Conservation (phyloP, 148 eudicot genomes). For the Drosera capensis region DNA sequence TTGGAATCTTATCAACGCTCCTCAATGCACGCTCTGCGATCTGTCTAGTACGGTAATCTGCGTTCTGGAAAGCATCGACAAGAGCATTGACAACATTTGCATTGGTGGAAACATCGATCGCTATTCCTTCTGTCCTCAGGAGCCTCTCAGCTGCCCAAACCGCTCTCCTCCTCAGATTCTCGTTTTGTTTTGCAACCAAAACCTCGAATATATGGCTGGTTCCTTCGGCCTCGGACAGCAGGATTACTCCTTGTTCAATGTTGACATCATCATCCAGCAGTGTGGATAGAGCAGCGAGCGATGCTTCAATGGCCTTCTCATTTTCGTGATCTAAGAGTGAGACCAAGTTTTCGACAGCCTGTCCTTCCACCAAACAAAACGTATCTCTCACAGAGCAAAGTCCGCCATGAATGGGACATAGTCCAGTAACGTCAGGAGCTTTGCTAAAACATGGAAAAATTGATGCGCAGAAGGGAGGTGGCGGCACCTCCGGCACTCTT, state of each 20-base stretch:
- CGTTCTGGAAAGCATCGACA: constrained; percentile 82
- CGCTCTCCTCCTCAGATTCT: constrained; percentile 44
- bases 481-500: constrained; percentile 30
- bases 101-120: constrained; percentile 40
- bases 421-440: constrained; percentile 35
- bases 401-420: constrained; percentile 68
- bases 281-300: constrained; percentile 71
- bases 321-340: constrained; percentile 68
- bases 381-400: constrained; percentile 47
- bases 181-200: constrained; percentile 68
- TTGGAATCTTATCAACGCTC: constrained; percentile 80
- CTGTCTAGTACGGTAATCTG: constrained; percentile 68
- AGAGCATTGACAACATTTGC: constrained; percentile 66
- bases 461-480: constrained; percentile 33
- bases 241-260: constrained; percentile 48
- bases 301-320: constrained; percentile 68
- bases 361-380: constrained; percentile 66
- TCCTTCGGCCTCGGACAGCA: constrained; percentile 41
- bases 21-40: constrained; percentile 78
- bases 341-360: constrained; percentile 59
- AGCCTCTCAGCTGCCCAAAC: constrained; percentile 89
- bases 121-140: constrained; percentile 50
- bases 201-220: constrained; percentile 53
- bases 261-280: constrained; percentile 69
- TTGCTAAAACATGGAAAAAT: constrained; percentile 57